Evolutionary conservation across 257 asterid genomes (phyloP).

Genomic region (Nicotiana benthamiana): DNA sequence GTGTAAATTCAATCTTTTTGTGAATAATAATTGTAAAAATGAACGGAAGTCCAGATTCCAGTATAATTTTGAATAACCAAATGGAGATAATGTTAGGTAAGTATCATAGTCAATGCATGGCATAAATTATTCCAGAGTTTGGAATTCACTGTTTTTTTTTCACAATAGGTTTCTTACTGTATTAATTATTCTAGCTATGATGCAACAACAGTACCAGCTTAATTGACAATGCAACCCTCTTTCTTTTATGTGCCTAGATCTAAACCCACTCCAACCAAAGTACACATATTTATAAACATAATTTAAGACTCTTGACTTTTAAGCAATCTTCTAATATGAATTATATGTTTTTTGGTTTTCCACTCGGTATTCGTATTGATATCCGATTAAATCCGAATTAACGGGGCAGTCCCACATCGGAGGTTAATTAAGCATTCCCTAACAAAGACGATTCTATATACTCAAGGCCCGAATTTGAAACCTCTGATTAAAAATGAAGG

Average conservation of each 20-base stretch:
- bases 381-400: too few relatives aligned
- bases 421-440: too few relatives aligned
- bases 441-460: too few relatives aligned
- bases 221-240: slow-evolving; percentile 2
- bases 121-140: not conserved
- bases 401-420: too few relatives aligned
- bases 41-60: not conserved
- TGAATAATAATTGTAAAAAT: too few relatives aligned
- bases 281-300: not conserved
- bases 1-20: too few relatives aligned
- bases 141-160: not conserved
- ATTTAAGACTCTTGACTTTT: not conserved
- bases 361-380: too few relatives aligned
- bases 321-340: not conserved
- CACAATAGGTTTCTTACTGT: not conserved
- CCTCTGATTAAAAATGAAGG: too few relatives aligned
- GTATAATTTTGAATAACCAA: not conserved
- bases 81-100: slow-evolving; percentile 8
- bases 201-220: not conserved
- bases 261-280: not conserved
- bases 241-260: slow-evolving; percentile 7
- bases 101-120: slow-evolving; percentile 1
- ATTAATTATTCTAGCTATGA: not conserved
- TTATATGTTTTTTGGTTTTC: not conserved
- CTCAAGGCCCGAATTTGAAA: too few relatives aligned